Evolutionary conservation across 139 green algal species (phyloP), one percentile per base, ranked within the genome.

Genomic region (Volvox reticuliferus): DNA sequence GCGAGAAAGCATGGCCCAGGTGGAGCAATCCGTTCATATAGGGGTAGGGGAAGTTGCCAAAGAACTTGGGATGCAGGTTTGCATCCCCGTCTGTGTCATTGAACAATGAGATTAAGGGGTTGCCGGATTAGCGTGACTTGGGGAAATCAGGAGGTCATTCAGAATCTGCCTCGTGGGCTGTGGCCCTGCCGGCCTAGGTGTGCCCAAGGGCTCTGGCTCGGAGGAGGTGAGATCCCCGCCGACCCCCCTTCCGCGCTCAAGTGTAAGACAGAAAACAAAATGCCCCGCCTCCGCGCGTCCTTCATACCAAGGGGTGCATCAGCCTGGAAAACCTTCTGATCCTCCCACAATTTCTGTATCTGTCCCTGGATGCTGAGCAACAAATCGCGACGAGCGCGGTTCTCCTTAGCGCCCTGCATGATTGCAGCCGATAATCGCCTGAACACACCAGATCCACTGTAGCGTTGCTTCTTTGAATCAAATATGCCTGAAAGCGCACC

Each of bases 11-110:
- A 89, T 99, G 98, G 2, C 98, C 98, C 88, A 99, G 90, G 94
- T 99, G 98, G 30, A 99, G 96, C 91, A 99, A 82, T 28, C 98
- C 98, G 91, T 99, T 99, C 98, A 99, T 99, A 96, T 99, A 99
- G 0, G 98, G 98, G 89, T 99, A 99, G 13, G 98, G 98, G 84
- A 99, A 99, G 93, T 98, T 99, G 81, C 97, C 98, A 89, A 99
- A 99, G 92, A 98, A 99, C 95, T 99, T 99, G n/a, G 93, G 93
- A 12, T 36, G 85, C 20, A 36, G n/a, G 18, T 55, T 2, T 68
- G 75, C 75, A 61, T 89, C 85, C 28, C 69, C 69, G 35, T 89
- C 85, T 89, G 85, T 55, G 44, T 9, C 44, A 55, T 55, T 55
- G 44, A 55, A 55, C 44, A 55, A 9, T 55, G 44, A 55, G 44